Evolutionary conservation across 108 stramenopile genomes (phyloP).

Genomic region (Epithemia pelagica): DNA sequence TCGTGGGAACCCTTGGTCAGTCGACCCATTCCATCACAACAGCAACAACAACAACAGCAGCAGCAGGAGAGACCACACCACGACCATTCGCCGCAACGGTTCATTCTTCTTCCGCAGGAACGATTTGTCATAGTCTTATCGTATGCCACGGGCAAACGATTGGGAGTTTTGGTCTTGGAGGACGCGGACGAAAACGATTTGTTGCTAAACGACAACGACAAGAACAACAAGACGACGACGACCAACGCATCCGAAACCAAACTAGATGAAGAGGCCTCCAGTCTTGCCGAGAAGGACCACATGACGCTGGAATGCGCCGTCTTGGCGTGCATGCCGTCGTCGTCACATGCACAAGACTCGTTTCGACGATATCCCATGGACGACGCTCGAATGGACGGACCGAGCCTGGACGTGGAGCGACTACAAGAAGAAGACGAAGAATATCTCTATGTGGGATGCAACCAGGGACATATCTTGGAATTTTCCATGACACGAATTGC

Average conservation of each 20-base stretch:
- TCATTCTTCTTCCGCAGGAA: slow-evolving; percentile 32
- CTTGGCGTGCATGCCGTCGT: slow-evolving; percentile 8
- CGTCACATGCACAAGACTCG: background rate
- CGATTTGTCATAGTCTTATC: slow-evolving; percentile 34
- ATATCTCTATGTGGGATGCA: background rate
- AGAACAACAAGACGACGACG: too few species aligned
- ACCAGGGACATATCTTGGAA: background rate
- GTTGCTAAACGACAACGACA: too few species aligned
- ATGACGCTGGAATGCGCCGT: background rate
- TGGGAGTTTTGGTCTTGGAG: slow-evolving; percentile 21
- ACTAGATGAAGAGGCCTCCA: background rate
- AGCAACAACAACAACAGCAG: too few species aligned
- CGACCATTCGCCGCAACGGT: slow-evolving; percentile 24
- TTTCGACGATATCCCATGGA: background rate
- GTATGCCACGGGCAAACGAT: slow-evolving; percentile 27
- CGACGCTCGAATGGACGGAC: background rate
- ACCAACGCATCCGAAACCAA: too few species aligned
- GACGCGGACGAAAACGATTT: background rate
- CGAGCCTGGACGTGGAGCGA: background rate
- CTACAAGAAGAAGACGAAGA: background rate
- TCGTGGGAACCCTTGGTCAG: too few species aligned
- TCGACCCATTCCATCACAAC: too few species aligned
- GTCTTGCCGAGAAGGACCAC: background rate
- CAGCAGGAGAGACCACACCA: too few species aligned
- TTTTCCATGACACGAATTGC: background rate